Evolutionary conservation across 768 basidiomycete species (phyloP), one percentile per base, ranked within the genome.

Genomic region (Mycena olivaceomarginata): DNA sequence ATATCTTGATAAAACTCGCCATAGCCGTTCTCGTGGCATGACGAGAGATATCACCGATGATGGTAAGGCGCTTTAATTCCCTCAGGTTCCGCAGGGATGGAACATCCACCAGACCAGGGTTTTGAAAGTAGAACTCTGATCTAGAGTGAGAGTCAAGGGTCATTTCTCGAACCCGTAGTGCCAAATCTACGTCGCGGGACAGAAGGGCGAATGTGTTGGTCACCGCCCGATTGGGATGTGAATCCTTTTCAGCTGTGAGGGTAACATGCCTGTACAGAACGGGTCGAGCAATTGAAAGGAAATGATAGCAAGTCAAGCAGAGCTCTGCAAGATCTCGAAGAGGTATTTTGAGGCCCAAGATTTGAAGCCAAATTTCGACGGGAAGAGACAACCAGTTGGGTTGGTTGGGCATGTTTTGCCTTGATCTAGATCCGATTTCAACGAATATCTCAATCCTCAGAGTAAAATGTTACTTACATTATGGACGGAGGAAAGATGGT

Each of bases 21-120:
- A 76, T 45, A 5, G n/a, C 41, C 67, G 11, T 1, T 11, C 60
- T 16, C 9, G 41, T 48, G 5, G 78, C 70, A 64, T 37, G 56
- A 5, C 73, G 73, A n/a, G 74, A 64, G 20, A 79, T 69, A 60
- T 75, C 62, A 8, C 71, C 78, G 0, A 69, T 56, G 11, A 79
- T 65, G 1, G 71, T 76, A 20, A 79, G 31, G 31, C 74, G 66
- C 63, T 79, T 79, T 16, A 79, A 15, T n/a, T 60, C 62, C 13
- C 67, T 73, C 63, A 79, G 57, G 9, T 79, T 76, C 39, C 48
- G 41, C 20, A 79, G 45, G 0, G 78, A 76, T 0, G 62, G 15
- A 31, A 64, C 10, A 41, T 79, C 8, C 18, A 79, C n/a, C 16
- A 79, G 56, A 12, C 53, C 60, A 1, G 70, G 71, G 57, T 79